Percentiles rank a stretch among this genome's conserved stretches.
phyloP scores from a whole-genome alignment of 1,139 yeast species.

The Hanseniaspora gamundiae region DNA sequence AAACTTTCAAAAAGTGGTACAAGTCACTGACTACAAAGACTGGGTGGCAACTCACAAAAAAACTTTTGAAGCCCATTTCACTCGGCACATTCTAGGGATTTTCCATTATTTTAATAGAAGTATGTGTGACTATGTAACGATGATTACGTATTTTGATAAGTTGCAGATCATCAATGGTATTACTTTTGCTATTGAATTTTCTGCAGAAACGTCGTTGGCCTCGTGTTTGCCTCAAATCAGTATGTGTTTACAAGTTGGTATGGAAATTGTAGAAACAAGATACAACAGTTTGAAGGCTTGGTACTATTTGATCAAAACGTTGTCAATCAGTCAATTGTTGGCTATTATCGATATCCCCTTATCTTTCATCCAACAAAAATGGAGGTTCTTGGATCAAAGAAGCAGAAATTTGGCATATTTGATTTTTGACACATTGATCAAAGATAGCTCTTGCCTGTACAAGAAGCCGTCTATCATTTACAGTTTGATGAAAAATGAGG shows the following conservation, averaged over 20 bases:
- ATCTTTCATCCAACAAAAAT: slow-evolving; percentile 53
- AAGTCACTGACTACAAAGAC: neutral
- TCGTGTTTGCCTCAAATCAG: slow-evolving; percentile 82
- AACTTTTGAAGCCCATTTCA: slow-evolving; percentile 28
- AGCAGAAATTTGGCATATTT: slow-evolving; percentile 39
- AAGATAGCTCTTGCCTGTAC: neutral
- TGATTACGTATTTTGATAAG: slow-evolving; percentile 61
- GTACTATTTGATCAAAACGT: slow-evolving; percentile 39
- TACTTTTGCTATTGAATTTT: slow-evolving; percentile 44
- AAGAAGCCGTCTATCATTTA: neutral
- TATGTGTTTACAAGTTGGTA: slow-evolving; percentile 72
- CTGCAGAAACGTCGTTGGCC: slow-evolving; percentile 50
- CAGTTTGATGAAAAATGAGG: slow-evolving; percentile 2
- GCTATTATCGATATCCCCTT: slow-evolving; percentile 44
- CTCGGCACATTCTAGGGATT: slow-evolving; percentile 59
- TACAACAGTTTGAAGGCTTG: slow-evolving; percentile 58
- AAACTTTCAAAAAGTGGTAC: slow-evolving; percentile 1
- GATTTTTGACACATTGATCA: slow-evolving; percentile 30
- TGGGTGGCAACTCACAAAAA: slow-evolving; percentile 20
- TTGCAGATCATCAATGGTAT: slow-evolving; percentile 64
- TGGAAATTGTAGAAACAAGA: slow-evolving; percentile 53
- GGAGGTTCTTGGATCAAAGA: slow-evolving; percentile 36
- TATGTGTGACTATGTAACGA: slow-evolving; percentile 61
- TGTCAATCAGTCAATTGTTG: slow-evolving; percentile 40
- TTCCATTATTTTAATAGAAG: slow-evolving; percentile 71